Base-by-base conservation (phyloP, 2,329 filamentous ascomycete genomes). In the Arthrobotrys entomopaga region DNA sequence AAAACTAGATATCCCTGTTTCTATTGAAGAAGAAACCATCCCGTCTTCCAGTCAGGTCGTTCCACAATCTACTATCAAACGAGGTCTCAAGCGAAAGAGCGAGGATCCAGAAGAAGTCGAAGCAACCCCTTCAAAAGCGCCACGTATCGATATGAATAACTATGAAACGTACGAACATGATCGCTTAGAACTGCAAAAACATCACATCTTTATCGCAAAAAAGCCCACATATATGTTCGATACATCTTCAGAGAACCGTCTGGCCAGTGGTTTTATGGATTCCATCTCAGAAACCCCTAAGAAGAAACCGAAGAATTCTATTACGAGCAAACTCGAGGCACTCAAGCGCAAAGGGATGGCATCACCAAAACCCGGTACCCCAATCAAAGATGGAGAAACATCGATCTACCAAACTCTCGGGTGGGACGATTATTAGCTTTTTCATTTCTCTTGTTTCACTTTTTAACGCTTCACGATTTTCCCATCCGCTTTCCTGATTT, bases 381-480 rank as follows among this genome's bases (percentile, higher is more conserved):
- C 70, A n/a, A 63, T 52, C 2, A 74, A 66, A 20, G 70, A 61
- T 11, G 65, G 78, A 78, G 29, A 34, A 34, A 65, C 78, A 10
- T 80, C 78, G 42, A 80, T 82, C 40, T 82, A 82, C 73, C 78
- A 80, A 63, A 65, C 76, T 6, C 76, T 82, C 26, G 81, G 81
- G 58, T 82, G 81, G 81, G 59, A 72, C 61, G 40, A 61, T 48
- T 57, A 75, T 43, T 59, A 48, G n/a, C 5, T 2, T 13, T 11
- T 20, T 3, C 7, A 20, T 4, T 49, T 29, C n/a, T 13, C 16
- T 48, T 49, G 24, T 60, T 19, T 15, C 4, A 20, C 3, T 15
- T 48, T 59, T 20, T 29, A 19, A 49, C 16, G 8, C 49, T 56
- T n/a, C 29, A 16, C 49, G 11, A n/a, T 34, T 49, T n/a, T 48